These are phyloP conservation scores for Linnemannia schmuckeri DNA, from an alignment of 192 early-diverging fungal genomes.

Conservation along the genomic window DNA sequence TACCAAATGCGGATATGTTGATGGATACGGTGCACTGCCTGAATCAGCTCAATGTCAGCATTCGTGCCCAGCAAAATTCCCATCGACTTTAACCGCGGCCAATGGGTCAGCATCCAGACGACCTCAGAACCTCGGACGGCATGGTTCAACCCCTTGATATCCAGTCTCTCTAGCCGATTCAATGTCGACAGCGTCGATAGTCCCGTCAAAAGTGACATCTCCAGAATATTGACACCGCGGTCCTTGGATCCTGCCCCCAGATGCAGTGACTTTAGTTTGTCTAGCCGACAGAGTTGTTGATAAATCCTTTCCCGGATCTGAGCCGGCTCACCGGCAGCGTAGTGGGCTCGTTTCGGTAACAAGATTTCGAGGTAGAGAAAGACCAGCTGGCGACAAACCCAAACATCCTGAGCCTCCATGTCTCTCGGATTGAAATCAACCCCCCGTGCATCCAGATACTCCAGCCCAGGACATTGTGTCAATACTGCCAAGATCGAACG, in stretches of 20 bases:
- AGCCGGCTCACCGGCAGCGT: constrained; percentile 21
- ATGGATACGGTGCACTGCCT: neutral
- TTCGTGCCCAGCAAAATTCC: constrained; percentile 31
- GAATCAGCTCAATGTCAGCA: constrained; percentile 23
- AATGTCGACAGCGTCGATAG: constrained; percentile 8
- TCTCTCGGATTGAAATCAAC: constrained; percentile 48
- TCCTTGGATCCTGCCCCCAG: constrained; percentile 36
- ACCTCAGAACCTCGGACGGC: constrained; percentile 25
- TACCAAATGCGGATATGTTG: constrained; percentile 28
- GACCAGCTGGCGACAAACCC: constrained; percentile 14
- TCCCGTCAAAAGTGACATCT: constrained; percentile 48
- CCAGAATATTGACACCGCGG: constrained; percentile 35
- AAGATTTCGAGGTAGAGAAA: constrained; percentile 30
- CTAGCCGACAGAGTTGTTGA: constrained; percentile 23
- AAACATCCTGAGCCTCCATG: constrained; percentile 33
- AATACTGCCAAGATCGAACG: constrained; percentile 25
- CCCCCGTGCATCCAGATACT: constrained; percentile 20
- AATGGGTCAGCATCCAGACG: constrained; percentile 30
- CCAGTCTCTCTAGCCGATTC: constrained; percentile 13
- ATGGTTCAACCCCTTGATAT: constrained; percentile 41
- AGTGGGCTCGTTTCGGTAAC: constrained; percentile 31
- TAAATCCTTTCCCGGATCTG: constrained; percentile 26
- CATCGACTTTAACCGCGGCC: constrained; percentile 20
- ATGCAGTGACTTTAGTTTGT: constrained; percentile 4
- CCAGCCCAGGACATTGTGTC: constrained; percentile 10